Percentiles rank a stretch among this genome's conserved stretches.
Evolutionary conservation across 352 stramenopile species (phyloP).

Genomic region (Phytophthora cryptogea): DNA sequence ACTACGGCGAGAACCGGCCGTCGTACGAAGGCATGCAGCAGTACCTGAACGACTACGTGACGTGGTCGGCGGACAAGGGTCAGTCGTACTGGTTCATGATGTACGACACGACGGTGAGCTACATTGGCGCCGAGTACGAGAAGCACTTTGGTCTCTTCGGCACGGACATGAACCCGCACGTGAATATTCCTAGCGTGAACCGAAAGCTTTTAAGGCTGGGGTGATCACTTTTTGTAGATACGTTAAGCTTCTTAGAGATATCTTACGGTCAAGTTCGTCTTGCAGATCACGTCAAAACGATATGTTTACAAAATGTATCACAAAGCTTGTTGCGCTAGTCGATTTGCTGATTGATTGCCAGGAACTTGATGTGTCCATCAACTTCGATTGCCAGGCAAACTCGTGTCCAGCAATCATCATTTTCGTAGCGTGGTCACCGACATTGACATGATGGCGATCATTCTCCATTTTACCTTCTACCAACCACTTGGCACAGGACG

Average conservation of each 20-base stretch:
- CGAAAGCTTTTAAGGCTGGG: constrained; percentile 2
- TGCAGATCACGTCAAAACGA: too few species aligned
- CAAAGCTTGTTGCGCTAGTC: too few species aligned
- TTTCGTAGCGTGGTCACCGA: background rate
- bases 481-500: background rate
- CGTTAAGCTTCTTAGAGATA: background rate
- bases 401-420: background rate
- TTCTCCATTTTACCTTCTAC: background rate
- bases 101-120: constrained; percentile 54
- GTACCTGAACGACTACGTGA: constrained; percentile 53
- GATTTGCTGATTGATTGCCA: too few species aligned
- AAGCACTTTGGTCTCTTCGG: constrained; percentile 60
- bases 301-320: too few species aligned
- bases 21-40: constrained; percentile 41
- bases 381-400: background rate
- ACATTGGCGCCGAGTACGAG: constrained; percentile 51
- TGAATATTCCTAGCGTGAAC: constrained; percentile 26
- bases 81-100: constrained; percentile 69
- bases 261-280: too few species aligned
- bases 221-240: background rate
- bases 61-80: constrained; percentile 22
- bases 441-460: background rate
- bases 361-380: too few species aligned
- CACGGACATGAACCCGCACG: constrained; percentile 45
- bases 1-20: constrained; percentile 39